phyloP scores from a whole-genome alignment of 2,329 filamentous ascomycete species.

The Colletotrichum sp. region DNA sequence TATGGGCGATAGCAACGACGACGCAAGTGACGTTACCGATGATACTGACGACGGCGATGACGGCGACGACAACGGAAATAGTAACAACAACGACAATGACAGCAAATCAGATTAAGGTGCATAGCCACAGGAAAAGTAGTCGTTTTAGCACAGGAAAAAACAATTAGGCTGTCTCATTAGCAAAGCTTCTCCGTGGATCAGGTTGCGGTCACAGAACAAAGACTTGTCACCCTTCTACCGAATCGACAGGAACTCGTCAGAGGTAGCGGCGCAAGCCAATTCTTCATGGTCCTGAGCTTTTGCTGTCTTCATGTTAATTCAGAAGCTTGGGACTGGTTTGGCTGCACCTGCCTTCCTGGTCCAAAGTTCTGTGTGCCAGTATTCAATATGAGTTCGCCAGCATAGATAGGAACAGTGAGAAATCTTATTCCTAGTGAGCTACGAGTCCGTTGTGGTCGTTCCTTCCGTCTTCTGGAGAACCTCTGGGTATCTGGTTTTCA shows the following conservation, averaged over 20 bases:
- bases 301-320: background rate
- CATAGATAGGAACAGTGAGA: background rate
- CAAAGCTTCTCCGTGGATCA: background rate
- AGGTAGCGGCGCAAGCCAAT: background rate
- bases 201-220: background rate
- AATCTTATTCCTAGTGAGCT: background rate
- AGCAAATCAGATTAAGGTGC: background rate
- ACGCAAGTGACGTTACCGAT: background rate
- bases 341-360: background rate
- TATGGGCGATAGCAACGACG: background rate
- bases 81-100: background rate
- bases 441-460: background rate
- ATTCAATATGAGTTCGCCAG: background rate
- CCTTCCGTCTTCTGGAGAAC: background rate
- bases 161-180: background rate
- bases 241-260: background rate
- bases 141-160: background rate
- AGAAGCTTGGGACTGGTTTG: background rate
- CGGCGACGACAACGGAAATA: background rate
- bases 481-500: background rate
- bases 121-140: background rate
- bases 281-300: background rate
- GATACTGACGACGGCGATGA: background rate
- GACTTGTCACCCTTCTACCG: background rate
- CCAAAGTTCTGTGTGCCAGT: background rate